Conservation (phyloP, 2,329 filamentous ascomycete species). For the Fonsecaea pugnacius region DNA sequence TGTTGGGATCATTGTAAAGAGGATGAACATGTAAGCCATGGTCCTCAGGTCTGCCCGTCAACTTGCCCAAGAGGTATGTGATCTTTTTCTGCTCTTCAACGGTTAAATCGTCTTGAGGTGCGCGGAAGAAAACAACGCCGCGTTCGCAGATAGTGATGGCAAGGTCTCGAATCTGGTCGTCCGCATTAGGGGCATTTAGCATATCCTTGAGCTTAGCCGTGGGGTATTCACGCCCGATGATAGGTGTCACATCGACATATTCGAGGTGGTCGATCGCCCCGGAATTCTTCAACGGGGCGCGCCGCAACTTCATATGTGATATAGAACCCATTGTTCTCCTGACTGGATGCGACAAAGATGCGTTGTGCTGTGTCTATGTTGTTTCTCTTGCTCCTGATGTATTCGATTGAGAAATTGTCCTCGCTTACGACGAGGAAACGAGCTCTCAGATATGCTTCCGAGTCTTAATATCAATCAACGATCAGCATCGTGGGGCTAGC, state of each 20-base stretch:
- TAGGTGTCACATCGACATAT: conserved; percentile 43
- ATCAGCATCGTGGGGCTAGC: conserved; percentile 16
- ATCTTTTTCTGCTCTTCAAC: conserved; percentile 53
- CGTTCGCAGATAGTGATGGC: conserved; percentile 60
- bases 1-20: conserved; percentile 40
- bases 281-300: conserved; percentile 29
- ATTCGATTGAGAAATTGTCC: too few species aligned
- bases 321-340: conserved; percentile 22
- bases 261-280: conserved; percentile 31
- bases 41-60: conserved; percentile 54
- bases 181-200: conserved; percentile 64
- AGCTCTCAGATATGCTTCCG: conserved; percentile 4
- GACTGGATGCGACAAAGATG: not conserved
- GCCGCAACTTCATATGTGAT: conserved; percentile 44
- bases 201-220: conserved; percentile 56
- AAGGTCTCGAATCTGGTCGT: conserved; percentile 67
- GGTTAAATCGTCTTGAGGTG: conserved; percentile 50
- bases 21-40: conserved; percentile 62
- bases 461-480: not conserved
- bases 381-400: not conserved
- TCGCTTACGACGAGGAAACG: not conserved
- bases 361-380: not conserved
- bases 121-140: conserved; percentile 72
- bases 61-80: conserved; percentile 49
- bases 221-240: conserved; percentile 50